Conservation (phyloP, 305 asterid species). For the Fraxinus sp. region DNA sequence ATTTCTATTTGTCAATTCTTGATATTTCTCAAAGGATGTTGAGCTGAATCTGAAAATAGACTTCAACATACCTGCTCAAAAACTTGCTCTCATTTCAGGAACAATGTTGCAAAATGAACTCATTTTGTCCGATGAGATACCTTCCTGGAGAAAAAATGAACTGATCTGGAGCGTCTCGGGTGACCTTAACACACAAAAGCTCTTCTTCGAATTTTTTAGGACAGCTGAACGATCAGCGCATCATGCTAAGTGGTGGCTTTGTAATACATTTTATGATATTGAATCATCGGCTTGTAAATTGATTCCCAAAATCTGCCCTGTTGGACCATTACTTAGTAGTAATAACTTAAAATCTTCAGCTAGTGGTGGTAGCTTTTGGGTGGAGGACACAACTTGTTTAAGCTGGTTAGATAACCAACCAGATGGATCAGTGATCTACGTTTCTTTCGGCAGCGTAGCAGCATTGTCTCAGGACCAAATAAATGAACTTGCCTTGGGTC, state of each 20-base stretch:
- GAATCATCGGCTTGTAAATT: conserved; percentile 23
- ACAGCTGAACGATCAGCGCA: not conserved
- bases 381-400: conserved; percentile 24
- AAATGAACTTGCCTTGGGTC: conserved; percentile 21
- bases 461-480: conserved; percentile 24
- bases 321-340: conserved; percentile 19
- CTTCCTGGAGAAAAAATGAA: conserved; percentile 30
- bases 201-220: conserved; percentile 26
- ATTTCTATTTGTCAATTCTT: not conserved
- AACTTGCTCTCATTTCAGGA: conserved; percentile 21
- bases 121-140: conserved; percentile 26
- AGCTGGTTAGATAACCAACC: conserved; percentile 31
- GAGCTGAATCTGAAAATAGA: not conserved
- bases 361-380: not conserved
- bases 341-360: not conserved
- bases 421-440: conserved; percentile 40
- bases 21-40: not conserved
- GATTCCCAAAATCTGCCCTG: conserved; percentile 15
- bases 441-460: conserved; percentile 55
- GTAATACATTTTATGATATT: conserved; percentile 23
- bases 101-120: conserved; percentile 19
- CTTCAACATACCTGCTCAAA: not conserved
- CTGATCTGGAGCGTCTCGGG: conserved; percentile 29
- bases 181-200: conserved; percentile 28
- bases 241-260: conserved; percentile 14